These are phyloP conservation scores for Trichoderma cornu-damae DNA, from an alignment of 2,329 filamentous ascomycete genomes.

Conservation along the genomic window DNA sequence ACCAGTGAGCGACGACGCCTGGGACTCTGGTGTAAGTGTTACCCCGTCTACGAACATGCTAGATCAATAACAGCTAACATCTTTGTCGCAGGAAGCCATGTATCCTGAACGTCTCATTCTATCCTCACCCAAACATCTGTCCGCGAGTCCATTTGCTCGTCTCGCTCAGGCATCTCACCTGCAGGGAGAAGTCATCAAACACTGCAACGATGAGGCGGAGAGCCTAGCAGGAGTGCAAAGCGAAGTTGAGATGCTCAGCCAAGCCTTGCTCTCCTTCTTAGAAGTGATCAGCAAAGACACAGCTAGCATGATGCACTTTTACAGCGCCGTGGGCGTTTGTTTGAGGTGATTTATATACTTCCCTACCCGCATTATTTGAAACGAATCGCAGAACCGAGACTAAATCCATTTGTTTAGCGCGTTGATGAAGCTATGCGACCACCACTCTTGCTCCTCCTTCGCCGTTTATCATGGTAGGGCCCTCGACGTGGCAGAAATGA, in stretches of 20 bases:
- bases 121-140: constrained; percentile 24
- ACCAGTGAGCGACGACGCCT: constrained; percentile 26
- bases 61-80: neutral
- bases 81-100: neutral
- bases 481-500: constrained; percentile 3
- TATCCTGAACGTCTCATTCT: constrained; percentile 19
- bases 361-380: neutral
- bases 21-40: constrained; percentile 22
- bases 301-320: constrained; percentile 12
- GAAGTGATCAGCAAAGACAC: constrained; percentile 16
- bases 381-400: neutral
- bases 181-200: constrained; percentile 27
- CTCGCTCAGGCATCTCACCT: constrained; percentile 32
- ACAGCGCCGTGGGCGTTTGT: constrained; percentile 16
- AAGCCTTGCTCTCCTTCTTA: constrained; percentile 11
- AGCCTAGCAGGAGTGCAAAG: constrained; percentile 1
- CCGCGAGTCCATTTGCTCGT: constrained; percentile 29
- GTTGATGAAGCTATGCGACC: constrained; percentile 17
- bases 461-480: neutral
- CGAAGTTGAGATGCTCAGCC: constrained; percentile 13
- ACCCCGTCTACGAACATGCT: too few species aligned
- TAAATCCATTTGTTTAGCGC: neutral
- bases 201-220: constrained; percentile 15
- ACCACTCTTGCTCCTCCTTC: constrained; percentile 19
- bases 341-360: neutral